Percentiles rank a stretch among this genome's conserved stretches.
Conservation (phyloP, 495 filamentous ascomycete genomes). For the Filosporella fistucella region DNA sequence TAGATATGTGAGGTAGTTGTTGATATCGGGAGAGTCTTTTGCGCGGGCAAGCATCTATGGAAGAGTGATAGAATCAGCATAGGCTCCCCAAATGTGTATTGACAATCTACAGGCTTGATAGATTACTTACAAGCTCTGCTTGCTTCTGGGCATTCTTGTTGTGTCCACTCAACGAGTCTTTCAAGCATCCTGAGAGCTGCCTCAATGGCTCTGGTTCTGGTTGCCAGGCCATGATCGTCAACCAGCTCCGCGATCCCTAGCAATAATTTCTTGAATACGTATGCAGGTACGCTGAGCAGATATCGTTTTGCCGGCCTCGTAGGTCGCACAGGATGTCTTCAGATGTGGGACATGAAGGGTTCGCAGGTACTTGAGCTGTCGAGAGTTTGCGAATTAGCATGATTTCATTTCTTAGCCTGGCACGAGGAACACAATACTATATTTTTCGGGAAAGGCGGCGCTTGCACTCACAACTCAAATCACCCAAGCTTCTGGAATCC, state of each 20-base stretch:
- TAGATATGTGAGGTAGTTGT: slow-evolving; percentile 93
- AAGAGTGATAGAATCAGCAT: slow-evolving; percentile 3
- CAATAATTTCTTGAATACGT: too few species aligned
- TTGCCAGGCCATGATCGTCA: slow-evolving; percentile 77
- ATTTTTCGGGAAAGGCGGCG: too few species aligned
- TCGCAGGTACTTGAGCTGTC: too few species aligned
- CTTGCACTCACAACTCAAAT: too few species aligned
- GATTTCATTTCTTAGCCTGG: too few species aligned
- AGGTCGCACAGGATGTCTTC: slow-evolving; percentile 23
- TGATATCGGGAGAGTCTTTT: slow-evolving; percentile 85
- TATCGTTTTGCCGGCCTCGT: slow-evolving; percentile 5
- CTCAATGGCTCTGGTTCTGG: slow-evolving; percentile 79
- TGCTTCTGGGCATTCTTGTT: slow-evolving; percentile 75
- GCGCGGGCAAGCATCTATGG: slow-evolving; percentile 90
- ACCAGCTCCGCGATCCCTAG: slow-evolving; percentile 5
- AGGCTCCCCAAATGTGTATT: not conserved
- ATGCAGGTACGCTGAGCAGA: slow-evolving; percentile 20
- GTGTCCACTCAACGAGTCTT: slow-evolving; percentile 84
- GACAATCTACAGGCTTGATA: not conserved
- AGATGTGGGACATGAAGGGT: slow-evolving; percentile 25
- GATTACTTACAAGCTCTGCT: slow-evolving; percentile 57
- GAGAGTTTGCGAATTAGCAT: too few species aligned
- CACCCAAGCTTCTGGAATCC: too few species aligned
- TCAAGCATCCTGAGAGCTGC: slow-evolving; percentile 84
- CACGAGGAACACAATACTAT: too few species aligned